phyloP scores from a whole-genome alignment of 1,139 yeast species.

The Suhomyces ambrosiae region DNA sequence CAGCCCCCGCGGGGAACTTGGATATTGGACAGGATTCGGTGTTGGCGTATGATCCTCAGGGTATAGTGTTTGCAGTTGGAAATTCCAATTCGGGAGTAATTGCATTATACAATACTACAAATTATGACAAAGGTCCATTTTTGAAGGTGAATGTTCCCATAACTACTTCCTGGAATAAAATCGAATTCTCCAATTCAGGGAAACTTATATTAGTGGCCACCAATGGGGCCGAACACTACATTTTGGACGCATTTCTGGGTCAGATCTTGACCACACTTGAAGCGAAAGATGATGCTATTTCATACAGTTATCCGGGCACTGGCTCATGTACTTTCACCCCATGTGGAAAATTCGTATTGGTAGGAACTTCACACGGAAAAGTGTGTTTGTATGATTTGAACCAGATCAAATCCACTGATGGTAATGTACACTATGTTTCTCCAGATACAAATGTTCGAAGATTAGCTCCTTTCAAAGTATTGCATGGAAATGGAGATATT shows the following conservation, averaged over 20 bases:
- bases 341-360: slow-evolving; percentile 73
- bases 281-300: slow-evolving; percentile 17
- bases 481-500: slow-evolving; percentile 33
- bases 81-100: slow-evolving; percentile 44
- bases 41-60: slow-evolving; percentile 77
- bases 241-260: slow-evolving; percentile 76
- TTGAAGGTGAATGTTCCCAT: slow-evolving; percentile 34
- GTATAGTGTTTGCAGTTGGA: slow-evolving; percentile 77
- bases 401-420: slow-evolving; percentile 34
- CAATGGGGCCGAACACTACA: slow-evolving; percentile 51
- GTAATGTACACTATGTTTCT: slow-evolving; percentile 19
- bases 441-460: slow-evolving; percentile 24
- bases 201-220: slow-evolving; percentile 71
- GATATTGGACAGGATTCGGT: slow-evolving; percentile 59
- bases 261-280: slow-evolving; percentile 51
- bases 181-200: slow-evolving; percentile 86
- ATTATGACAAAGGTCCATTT: slow-evolving; percentile 60
- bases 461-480: slow-evolving; percentile 28
- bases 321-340: slow-evolving; percentile 77
- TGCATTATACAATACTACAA: slow-evolving; percentile 61
- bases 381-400: slow-evolving; percentile 66
- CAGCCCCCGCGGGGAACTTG: slow-evolving; percentile 63
- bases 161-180: slow-evolving; percentile 51
- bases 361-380: slow-evolving; percentile 53
- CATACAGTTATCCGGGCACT: slow-evolving; percentile 50